Conservation (phyloP, 306 rosid species). For the Calophaca sinica region DNA sequence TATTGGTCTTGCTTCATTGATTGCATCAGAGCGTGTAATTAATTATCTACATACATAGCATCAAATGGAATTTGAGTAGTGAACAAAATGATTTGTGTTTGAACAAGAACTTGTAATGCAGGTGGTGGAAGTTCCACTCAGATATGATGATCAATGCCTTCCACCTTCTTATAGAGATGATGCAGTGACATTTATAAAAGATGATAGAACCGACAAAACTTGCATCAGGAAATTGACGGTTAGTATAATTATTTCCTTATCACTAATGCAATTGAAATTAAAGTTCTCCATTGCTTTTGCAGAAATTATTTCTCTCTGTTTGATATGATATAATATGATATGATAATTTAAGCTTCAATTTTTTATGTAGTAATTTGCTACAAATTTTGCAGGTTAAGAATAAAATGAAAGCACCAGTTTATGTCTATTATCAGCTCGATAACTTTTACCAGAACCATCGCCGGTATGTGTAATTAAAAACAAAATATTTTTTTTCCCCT, state of each 20-base stretch:
- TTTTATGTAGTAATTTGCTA: slow-evolving; percentile 18
- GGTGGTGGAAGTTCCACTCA: slow-evolving; percentile 76
- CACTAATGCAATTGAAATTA: slow-evolving; percentile 6
- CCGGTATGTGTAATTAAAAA: slow-evolving; percentile 53
- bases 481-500: background rate
- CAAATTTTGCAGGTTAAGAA: slow-evolving; percentile 71
- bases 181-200: slow-evolving; percentile 61
- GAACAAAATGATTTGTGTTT: slow-evolving; percentile 12
- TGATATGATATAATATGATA: background rate
- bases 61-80: background rate
- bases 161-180: slow-evolving; percentile 49
- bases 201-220: slow-evolving; percentile 58
- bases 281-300: background rate
- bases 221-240: slow-evolving; percentile 64
- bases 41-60: slow-evolving; percentile 2
- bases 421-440: slow-evolving; percentile 81
- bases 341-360: slow-evolving; percentile 18
- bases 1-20: slow-evolving; percentile 73
- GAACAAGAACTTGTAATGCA: slow-evolving; percentile 45
- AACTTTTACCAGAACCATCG: slow-evolving; percentile 92
- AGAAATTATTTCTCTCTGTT: slow-evolving; percentile 2
- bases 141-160: slow-evolving; percentile 70
- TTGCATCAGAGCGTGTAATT: slow-evolving; percentile 74
- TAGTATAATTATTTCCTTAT: slow-evolving; percentile 50
- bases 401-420: slow-evolving; percentile 76